These are phyloP conservation scores for Pythium oligandrum DNA, from an alignment of 352 stramenopile species.

Conservation along the genomic window DNA sequence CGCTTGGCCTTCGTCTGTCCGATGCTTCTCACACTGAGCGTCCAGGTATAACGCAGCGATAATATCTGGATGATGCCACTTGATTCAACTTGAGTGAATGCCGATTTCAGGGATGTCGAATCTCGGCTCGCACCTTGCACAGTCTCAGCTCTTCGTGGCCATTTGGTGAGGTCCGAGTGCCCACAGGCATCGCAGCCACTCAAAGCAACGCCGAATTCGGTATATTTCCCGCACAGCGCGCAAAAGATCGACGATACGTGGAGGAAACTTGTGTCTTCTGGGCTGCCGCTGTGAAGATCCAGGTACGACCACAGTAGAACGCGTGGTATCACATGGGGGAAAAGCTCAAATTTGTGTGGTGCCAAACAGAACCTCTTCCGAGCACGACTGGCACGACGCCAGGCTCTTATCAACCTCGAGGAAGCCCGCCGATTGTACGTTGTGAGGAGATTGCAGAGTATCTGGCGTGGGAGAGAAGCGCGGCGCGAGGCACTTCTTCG, in stretches of 20 bases:
- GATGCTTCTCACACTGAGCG: conserved; percentile 58
- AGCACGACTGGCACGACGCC: conserved; percentile 27
- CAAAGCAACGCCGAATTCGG: conserved; percentile 31
- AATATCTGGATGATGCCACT: not conserved
- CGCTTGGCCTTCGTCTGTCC: conserved; percentile 59
- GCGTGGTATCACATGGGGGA: too few relatives aligned
- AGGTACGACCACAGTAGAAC: conserved; percentile 18
- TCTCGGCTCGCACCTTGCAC: conserved; percentile 52
- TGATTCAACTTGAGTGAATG: too few relatives aligned
- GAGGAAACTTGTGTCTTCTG: conserved; percentile 50
- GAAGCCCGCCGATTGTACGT: conserved; percentile 36
- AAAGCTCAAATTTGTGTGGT: too few relatives aligned
- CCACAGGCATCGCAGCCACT: conserved; percentile 13
- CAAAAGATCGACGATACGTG: conserved; percentile 60
- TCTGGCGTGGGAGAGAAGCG: conserved; percentile 52
- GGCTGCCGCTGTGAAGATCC: conserved; percentile 52
- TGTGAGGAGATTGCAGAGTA: conserved; percentile 47
- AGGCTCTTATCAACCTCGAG: conserved; percentile 29
- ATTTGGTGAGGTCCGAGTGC: conserved; percentile 45
- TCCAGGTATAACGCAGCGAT: conserved; percentile 18
- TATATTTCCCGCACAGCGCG: conserved; percentile 62
- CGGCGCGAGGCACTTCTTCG: conserved; percentile 41
- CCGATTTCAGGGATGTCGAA: conserved; percentile 35
- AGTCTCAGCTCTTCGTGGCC: conserved; percentile 66
- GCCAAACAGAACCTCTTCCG: conserved; percentile 56